phyloP scores from a whole-genome alignment of 352 stramenopile species.

The Elongisporangium prolatum region DNA sequence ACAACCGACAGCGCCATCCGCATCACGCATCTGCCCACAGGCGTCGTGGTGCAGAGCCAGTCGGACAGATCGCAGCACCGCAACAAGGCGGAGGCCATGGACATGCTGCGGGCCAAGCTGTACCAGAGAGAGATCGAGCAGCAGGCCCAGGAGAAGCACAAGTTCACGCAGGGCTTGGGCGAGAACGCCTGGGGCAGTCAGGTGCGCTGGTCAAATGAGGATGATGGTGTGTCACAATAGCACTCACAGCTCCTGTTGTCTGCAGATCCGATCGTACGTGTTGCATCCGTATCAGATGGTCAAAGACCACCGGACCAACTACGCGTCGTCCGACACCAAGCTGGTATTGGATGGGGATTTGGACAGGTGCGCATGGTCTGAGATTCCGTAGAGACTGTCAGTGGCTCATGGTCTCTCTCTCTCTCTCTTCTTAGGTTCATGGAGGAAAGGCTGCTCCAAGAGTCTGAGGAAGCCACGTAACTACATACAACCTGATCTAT shows the following conservation, averaged over 20 bases:
- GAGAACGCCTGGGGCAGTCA: conserved; percentile 75
- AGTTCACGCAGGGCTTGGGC: conserved; percentile 58
- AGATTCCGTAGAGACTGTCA: too few species aligned
- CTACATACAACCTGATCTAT: not conserved
- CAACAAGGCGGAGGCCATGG: conserved; percentile 93
- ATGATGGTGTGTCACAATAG: conserved; percentile 32
- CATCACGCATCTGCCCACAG: conserved; percentile 94
- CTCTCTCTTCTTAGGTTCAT: conserved; percentile 43
- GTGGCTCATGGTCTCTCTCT: not conserved
- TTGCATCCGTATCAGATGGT: conserved; percentile 98
- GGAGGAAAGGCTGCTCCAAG: conserved; percentile 60
- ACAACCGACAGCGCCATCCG: conserved; percentile 95
- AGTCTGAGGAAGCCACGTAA: conserved; percentile 12
- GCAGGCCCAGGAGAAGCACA: conserved; percentile 33
- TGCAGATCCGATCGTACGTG: conserved; percentile 96
- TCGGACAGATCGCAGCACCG: conserved; percentile 92
- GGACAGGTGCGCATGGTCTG: conserved; percentile 24
- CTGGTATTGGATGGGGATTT: conserved; percentile 91
- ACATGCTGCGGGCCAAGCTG: conserved; percentile 70
- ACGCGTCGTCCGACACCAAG: conserved; percentile 82
- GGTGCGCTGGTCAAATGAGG: conserved; percentile 19
- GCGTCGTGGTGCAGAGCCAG: conserved; percentile 92
- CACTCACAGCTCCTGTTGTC: conserved; percentile 10
- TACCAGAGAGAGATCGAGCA: conserved; percentile 66
- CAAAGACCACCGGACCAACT: conserved; percentile 94